phyloP scores from a whole-genome alignment of 345 rosid genomes.

The Eucalyptus globulus region DNA sequence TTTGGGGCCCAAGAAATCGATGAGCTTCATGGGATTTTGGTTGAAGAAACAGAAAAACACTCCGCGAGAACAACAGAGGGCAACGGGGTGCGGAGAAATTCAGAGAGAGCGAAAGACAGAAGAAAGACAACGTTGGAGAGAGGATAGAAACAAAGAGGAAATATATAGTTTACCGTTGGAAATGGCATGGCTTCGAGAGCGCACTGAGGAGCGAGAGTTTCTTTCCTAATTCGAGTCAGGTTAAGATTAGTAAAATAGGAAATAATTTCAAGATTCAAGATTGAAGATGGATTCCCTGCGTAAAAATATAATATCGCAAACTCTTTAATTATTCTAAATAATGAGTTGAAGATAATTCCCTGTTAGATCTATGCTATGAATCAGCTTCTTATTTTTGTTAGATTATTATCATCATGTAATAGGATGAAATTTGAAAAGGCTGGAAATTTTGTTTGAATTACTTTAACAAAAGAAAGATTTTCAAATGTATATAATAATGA shows the following conservation, averaged over 20 bases:
- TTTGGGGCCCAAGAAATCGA: neutral
- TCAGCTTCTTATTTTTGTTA: fast-evolving
- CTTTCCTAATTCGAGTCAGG: neutral
- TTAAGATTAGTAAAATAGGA: neutral
- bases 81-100: neutral
- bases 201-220: neutral
- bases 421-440: too few species aligned
- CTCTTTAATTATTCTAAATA: too few species aligned
- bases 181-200: neutral
- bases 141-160: neutral
- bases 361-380: too few species aligned
- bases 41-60: neutral
- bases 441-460: too few species aligned
- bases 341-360: too few species aligned
- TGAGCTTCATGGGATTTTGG: neutral
- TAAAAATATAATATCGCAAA: too few species aligned
- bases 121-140: neutral
- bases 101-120: neutral
- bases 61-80: neutral
- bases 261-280: neutral
- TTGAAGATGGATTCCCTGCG: too few species aligned
- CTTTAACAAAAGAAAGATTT: too few species aligned
- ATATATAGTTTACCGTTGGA: neutral
- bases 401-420: too few species aligned
- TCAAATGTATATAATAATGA: too few species aligned